Evolutionary conservation across 495 filamentous ascomycete genomes (phyloP), one percentile per base, ranked within the genome.

Genomic region (Bryoglossum gracile): DNA sequence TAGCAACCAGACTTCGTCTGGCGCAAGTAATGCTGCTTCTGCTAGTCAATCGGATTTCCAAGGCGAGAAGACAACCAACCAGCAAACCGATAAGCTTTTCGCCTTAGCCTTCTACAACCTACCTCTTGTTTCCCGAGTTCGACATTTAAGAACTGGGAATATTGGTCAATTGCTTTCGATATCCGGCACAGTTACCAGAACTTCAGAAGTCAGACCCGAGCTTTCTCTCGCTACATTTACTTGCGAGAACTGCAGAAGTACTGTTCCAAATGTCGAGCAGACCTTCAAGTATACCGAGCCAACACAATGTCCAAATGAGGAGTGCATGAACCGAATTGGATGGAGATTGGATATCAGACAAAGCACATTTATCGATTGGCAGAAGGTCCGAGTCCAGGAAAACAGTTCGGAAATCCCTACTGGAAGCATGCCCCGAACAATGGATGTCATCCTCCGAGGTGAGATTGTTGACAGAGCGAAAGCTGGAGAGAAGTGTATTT

Each of bases 321-420:
- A 76, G n/a, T 99, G 92, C 61, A 79, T 79, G 47, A 99, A 99
- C 69, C 82, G 91, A 21, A 67, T 75, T 39, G 89, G 85, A 16
- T 99, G 92, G 92, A 80, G 88, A 19, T 71, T 99, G 4, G 91
- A 99, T 56, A 97, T 99, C 61, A 78, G 88, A 36, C 92, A 95
- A 64, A 95, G 89, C 62, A 95, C 90, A 2, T 99, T 99, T 59
- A 85, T 97, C 17, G 92, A 99, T 66, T 99, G 92, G 92, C 92
- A 99, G 55, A 97, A 97, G 63, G 86, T 97, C 18, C 82, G 94
- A 43, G 84, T 97, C 24, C 92, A 99, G 65, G 92, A 99, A 68
- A 97, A 95, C 63, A 92, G 87, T 43, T 90, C 89, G 14, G 92
- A 99, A 65, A 99, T 99, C 39, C 92, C 92, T 0, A 99, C 92